Evolutionary conservation across 148 eudicot species (phyloP).

Genomic region (Agrostemma githago): DNA sequence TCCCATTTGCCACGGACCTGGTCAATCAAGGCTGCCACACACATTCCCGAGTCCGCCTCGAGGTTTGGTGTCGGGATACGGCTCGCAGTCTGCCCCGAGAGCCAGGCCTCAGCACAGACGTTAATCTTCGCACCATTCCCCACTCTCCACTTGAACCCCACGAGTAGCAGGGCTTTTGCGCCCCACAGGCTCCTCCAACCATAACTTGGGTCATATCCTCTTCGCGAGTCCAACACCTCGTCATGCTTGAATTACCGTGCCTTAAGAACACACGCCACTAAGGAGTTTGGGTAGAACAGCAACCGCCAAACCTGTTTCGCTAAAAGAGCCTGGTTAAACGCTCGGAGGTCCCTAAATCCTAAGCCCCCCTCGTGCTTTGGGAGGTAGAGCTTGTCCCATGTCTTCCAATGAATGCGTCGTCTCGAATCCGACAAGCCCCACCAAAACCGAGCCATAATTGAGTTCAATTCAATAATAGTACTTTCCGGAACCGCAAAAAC

Average conservation of each 20-base stretch:
- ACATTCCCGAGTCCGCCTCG: not conserved
- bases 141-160: not conserved
- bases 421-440: not conserved
- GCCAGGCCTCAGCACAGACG: too few species aligned
- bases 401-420: not conserved
- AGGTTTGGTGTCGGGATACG: not conserved
- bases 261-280: not conserved
- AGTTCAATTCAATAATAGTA: too few species aligned
- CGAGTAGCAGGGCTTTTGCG: not conserved
- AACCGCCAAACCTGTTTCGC: not conserved
- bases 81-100: not conserved
- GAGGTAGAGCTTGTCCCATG: not conserved
- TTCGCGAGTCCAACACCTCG: not conserved
- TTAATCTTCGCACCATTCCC: too few species aligned
- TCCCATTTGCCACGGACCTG: not conserved
- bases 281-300: not conserved
- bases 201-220: not conserved
- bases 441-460: not conserved
- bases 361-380: not conserved
- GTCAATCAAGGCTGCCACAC: not conserved
- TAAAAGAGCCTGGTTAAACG: not conserved
- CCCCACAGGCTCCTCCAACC: not conserved
- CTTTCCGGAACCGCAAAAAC: too few species aligned
- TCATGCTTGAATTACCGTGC: not conserved
- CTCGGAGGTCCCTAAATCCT: not conserved